Conservation (phyloP, 176 grass and related monocot genomes). For the Carex cristatella region DNA sequence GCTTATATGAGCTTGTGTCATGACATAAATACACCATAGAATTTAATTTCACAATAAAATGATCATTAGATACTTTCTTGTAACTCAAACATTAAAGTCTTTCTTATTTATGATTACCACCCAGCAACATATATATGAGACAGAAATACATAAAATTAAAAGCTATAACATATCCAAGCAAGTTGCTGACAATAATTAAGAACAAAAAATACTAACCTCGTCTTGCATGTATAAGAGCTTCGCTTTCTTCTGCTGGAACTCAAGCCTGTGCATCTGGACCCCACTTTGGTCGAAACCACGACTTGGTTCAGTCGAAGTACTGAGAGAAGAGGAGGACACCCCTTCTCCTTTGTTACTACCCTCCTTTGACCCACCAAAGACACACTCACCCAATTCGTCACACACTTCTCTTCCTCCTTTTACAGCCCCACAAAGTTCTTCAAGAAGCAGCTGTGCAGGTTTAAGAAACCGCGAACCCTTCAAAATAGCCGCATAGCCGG, state of each 20-base stretch:
- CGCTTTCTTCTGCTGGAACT: slow-evolving; percentile 49
- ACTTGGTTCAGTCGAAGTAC: slow-evolving; percentile 19
- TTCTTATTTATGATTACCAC: not conserved
- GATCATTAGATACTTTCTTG: not conserved
- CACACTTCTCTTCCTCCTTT: not conserved
- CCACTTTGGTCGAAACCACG: not conserved
- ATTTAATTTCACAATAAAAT: not conserved
- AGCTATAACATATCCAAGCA: not conserved
- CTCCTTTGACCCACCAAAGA: not conserved
- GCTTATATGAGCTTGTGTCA: not conserved
- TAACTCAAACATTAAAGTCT: not conserved
- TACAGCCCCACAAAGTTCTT: slow-evolving; percentile 40
- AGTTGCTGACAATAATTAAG: not conserved
- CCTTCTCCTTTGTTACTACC: not conserved
- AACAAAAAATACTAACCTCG: slow-evolving; percentile 34
- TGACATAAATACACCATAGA: not conserved
- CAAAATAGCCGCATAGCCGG: slow-evolving; percentile 41
- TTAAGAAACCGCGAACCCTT: slow-evolving; percentile 36
- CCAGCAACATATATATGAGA: not conserved
- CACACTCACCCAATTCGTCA: not conserved
- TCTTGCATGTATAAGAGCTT: slow-evolving; percentile 52
- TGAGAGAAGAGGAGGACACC: slow-evolving; percentile 25
- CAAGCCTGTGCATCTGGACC: slow-evolving; percentile 9
- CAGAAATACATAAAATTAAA: not conserved
- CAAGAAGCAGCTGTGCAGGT: slow-evolving; percentile 48